phyloP scores from a whole-genome alignment of 2,329 filamentous ascomycete genomes.

The Monilinia vaccinii-corymbosi region DNA sequence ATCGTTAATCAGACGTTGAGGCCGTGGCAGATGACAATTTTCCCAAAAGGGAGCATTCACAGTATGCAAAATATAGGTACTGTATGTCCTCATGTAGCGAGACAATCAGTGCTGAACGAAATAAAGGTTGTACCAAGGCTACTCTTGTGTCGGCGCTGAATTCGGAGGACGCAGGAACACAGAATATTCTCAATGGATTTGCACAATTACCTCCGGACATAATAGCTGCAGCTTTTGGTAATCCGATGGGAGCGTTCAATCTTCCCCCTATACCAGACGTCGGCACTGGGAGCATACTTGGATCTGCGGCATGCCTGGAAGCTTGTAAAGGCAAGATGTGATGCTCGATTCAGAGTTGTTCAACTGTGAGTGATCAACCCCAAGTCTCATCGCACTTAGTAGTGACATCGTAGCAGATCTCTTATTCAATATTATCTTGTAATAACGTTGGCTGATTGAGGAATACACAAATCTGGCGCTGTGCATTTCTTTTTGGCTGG shows the following conservation, averaged over 20 bases:
- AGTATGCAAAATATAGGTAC: constrained; percentile 41
- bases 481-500: neutral
- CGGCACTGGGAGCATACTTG: constrained; percentile 35
- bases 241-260: constrained; percentile 12
- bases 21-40: constrained; percentile 40
- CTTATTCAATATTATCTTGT: neutral
- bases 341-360: neutral
- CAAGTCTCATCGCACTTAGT: neutral
- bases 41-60: constrained; percentile 39
- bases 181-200: constrained; percentile 38
- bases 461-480: neutral
- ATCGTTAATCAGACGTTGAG: constrained; percentile 34
- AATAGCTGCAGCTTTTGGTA: constrained; percentile 36
- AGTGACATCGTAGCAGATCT: neutral
- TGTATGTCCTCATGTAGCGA: neutral
- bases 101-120: neutral
- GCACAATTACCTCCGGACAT: constrained; percentile 35
- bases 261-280: constrained; percentile 28
- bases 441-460: neutral
- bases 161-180: constrained; percentile 40
- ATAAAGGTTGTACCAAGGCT: constrained; percentile 37
- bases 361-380: neutral
- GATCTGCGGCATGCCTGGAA: constrained; percentile 33
- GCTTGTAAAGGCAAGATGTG: constrained; percentile 10
- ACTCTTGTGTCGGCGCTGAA: constrained; percentile 41